Conservation (phyloP, 2,329 filamentous ascomycete genomes). For the Elsinoe fawcettii region DNA sequence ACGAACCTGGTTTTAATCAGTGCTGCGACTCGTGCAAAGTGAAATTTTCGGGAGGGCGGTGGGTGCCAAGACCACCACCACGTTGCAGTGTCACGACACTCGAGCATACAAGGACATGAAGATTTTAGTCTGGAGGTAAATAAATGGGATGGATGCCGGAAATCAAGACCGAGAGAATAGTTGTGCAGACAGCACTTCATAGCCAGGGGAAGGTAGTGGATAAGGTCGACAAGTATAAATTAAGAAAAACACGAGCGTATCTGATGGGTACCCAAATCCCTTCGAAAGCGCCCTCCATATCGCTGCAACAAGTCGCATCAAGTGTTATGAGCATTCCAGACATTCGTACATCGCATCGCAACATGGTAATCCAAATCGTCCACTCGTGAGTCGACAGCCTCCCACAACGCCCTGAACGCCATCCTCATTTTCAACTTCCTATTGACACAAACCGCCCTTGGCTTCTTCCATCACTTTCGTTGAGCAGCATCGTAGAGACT, state of each 20-base stretch:
- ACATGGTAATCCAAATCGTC: constrained; percentile 4
- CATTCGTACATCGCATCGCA: constrained; percentile 2
- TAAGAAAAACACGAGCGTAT: neutral
- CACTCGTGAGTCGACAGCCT: neutral
- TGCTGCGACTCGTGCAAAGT: too few relatives aligned
- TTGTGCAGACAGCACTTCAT: too few relatives aligned
- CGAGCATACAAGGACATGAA: too few relatives aligned
- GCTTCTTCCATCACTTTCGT: constrained; percentile 37
- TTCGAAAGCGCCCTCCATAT: neutral
- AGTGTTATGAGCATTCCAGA: neutral
- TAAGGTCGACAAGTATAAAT: neutral
- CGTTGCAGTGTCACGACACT: neutral
- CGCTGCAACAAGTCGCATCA: neutral
- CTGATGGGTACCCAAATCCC: neutral
- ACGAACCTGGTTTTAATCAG: too few relatives aligned
- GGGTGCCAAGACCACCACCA: neutral
- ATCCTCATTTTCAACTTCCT: neutral
- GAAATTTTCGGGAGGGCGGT: neutral
- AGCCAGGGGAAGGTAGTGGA: neutral
- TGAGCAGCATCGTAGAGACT: constrained; percentile 73
- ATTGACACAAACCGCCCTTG: neutral
- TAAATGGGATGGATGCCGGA: too few relatives aligned
- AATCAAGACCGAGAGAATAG: too few relatives aligned
- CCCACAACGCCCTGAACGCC: constrained; percentile 5
- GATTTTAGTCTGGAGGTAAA: too few relatives aligned